phyloP scores from a whole-genome alignment of 2,329 filamentous ascomycete species.

The Phoma sp. region DNA sequence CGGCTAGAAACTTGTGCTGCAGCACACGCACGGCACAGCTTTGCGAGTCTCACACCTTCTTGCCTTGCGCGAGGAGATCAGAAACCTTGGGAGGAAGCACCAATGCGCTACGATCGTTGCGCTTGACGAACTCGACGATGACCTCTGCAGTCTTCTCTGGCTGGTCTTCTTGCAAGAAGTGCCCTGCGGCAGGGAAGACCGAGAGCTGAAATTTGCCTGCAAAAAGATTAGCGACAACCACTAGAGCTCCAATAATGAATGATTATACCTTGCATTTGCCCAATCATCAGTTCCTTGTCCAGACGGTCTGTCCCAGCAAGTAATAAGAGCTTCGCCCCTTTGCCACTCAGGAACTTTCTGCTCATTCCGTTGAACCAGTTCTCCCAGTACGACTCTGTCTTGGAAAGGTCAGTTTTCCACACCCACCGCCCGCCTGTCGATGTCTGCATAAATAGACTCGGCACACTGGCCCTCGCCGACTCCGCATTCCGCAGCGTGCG shows the following conservation, averaged over 20 bases:
- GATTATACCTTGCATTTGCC: conserved; percentile 89
- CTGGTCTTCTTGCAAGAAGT: conserved; percentile 95
- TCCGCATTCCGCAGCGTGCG: conserved; percentile 82
- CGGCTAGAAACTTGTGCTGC: neutral
- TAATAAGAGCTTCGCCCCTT: conserved; percentile 82
- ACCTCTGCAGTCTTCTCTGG: conserved; percentile 87
- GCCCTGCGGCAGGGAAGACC: conserved; percentile 91
- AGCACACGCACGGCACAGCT: neutral
- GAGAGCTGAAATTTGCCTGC: conserved; percentile 92
- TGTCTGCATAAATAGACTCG: conserved; percentile 69
- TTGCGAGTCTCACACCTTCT: conserved; percentile 50
- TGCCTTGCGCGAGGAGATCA: conserved; percentile 56
- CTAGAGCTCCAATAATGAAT: neutral
- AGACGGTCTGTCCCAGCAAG: conserved; percentile 88
- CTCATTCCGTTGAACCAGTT: conserved; percentile 91
- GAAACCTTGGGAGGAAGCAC: conserved; percentile 89
- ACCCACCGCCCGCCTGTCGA: conserved; percentile 61
- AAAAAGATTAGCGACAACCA: conserved; percentile 25
- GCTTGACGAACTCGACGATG: conserved; percentile 86
- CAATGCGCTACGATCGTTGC: conserved; percentile 84
- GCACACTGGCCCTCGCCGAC: conserved; percentile 88
- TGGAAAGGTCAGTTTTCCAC: conserved; percentile 84
- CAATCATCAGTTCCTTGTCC: conserved; percentile 91
- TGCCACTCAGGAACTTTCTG: conserved; percentile 81
- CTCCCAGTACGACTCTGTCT: conserved; percentile 91